phyloP scores from a whole-genome alignment of 176 grass and related monocot species.

The Carex pumila region DNA sequence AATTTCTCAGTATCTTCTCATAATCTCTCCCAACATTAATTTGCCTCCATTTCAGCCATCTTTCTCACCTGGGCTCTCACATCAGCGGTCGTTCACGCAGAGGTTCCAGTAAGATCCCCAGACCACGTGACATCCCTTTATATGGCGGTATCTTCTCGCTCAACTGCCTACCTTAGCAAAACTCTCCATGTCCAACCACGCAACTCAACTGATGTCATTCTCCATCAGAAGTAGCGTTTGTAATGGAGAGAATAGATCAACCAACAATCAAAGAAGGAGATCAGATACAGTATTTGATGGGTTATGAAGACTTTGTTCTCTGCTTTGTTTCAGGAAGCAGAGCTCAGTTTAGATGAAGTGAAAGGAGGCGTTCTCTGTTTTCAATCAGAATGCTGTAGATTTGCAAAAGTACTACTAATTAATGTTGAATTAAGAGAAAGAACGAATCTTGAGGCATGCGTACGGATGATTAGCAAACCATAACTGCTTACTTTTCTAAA shows the following conservation, averaged over 20 bases:
- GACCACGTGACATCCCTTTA: conserved; percentile 37
- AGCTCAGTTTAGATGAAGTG: conserved; percentile 67
- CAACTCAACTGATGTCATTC: conserved; percentile 49
- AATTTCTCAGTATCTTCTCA: conserved; percentile 26
- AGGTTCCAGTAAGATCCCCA: conserved; percentile 13
- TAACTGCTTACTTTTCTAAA: no score
- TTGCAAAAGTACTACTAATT: no score
- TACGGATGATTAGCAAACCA: no score
- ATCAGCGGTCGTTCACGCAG: conserved; percentile 18
- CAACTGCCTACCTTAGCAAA: conserved; percentile 32
- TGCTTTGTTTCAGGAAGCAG: conserved; percentile 51
- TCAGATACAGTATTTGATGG: conserved; percentile 16
- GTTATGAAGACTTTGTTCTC: conserved; percentile 21
- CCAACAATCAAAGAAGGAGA: not conserved
- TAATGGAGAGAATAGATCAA: not conserved
- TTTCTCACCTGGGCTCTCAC: conserved; percentile 40
- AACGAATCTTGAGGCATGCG: no score
- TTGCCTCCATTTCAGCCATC: conserved; percentile 7
- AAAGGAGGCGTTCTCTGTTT: no score
- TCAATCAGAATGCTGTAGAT: no score
- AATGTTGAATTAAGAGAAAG: no score
- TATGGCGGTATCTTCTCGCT: conserved; percentile 53
- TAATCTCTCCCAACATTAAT: conserved; percentile 2
- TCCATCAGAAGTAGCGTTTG: conserved; percentile 22
- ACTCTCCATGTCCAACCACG: not conserved